Base-by-base conservation (phyloP, 495 filamentous ascomycete species). In the Aspergillus bertholletiae region DNA sequence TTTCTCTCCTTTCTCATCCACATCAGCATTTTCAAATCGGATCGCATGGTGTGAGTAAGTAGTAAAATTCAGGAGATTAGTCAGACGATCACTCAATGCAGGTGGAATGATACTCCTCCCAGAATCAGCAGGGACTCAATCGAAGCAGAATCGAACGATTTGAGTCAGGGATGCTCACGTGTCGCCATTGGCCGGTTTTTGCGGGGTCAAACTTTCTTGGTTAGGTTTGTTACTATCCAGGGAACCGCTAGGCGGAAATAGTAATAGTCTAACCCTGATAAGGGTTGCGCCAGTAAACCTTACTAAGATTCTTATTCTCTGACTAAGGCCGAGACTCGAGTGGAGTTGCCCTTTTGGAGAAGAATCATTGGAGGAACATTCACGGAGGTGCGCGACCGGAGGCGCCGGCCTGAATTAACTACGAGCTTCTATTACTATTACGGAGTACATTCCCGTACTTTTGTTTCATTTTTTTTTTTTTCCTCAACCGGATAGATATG, bases 121-220 rank as follows among this genome's bases (percentile, higher is more conserved):
- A 8, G 26, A 4, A 28, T 28, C 26, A 28, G 8, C 26, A 28
- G 26, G 26, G 26, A 22, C 20, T 24, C 7, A 45, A 45, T 23
- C 40, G 49, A 26, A 52, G 35, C n/a, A n/a, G 26, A 51, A 22
- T 43, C 17, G 39, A 43, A 43, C 39, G 39, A 43, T 43, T 37
- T 22, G 26, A 53, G 54, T 45, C 45, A 51, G 48, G 54, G 54
- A 56, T 30, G 37, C 18, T 40, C 37, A 40, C 37, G 8, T 26
- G 51, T 15, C 34, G n/a, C 22, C 26, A 62, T 62, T 62, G 56
- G 60, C 32, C 11, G 2, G 3, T 32, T 54, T 56, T 56, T 62
- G 60, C 60, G 60, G 60, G 60, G 60, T 56, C 50, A 43, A 17
- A 43, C 46, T 12, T 32, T 21, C 11, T 6, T 3, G 55, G 48